Conservation (phyloP, 768 basidiomycete genomes). For the Serendipita sp. region DNA sequence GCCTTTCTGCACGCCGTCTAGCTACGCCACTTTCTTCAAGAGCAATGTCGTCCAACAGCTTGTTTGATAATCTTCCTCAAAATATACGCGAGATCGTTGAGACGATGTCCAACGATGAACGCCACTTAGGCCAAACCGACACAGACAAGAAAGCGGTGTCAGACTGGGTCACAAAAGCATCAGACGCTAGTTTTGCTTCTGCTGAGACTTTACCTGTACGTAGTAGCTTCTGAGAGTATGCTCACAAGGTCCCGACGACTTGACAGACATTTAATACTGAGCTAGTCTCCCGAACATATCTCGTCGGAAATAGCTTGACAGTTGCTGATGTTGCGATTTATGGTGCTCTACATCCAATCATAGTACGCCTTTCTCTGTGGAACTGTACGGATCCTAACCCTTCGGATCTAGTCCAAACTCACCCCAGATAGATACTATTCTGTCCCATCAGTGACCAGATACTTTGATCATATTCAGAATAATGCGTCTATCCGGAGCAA, state of each 20-base stretch:
- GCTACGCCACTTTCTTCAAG: not conserved
- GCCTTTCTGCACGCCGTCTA: not conserved
- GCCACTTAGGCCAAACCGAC: constrained; percentile 33
- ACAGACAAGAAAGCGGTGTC: constrained; percentile 46
- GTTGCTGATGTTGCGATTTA: constrained; percentile 86
- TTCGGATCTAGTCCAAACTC: constrained; percentile 39
- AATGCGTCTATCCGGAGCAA: constrained; percentile 42
- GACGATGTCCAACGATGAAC: not conserved
- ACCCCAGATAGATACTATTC: constrained; percentile 59
- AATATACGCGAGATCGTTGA: not conserved
- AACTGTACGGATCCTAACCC: not conserved
- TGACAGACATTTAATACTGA: constrained; percentile 52
- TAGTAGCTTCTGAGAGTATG: not conserved
- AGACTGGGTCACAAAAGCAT: constrained; percentile 54
- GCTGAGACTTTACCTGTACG: constrained; percentile 34
- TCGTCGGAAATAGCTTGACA: constrained; percentile 70
- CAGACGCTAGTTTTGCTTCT: constrained; percentile 30
- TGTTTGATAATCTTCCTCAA: not conserved
- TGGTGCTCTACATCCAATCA: constrained; percentile 64
- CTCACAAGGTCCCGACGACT: constrained; percentile 4
- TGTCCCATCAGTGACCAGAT: constrained; percentile 71
- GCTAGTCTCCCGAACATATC: constrained; percentile 63
- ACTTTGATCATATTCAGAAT: constrained; percentile 88
- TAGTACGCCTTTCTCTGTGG: constrained; percentile 36
- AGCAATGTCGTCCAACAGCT: not conserved